phyloP scores from a whole-genome alignment of 345 rosid species.

The Alliaria petiolata region DNA sequence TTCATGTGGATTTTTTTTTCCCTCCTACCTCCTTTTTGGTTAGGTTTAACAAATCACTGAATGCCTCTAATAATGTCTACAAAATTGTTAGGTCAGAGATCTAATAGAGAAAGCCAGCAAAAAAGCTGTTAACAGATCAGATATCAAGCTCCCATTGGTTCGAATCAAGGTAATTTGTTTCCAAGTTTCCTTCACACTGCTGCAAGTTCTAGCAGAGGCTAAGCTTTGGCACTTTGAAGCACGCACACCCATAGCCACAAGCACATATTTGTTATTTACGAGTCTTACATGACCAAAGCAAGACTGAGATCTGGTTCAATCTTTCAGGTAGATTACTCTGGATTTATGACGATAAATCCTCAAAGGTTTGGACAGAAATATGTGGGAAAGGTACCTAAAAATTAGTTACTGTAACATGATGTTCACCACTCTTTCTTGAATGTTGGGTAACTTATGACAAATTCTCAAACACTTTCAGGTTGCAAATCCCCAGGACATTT shows the following conservation, averaged over 20 bases:
- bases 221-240: background rate
- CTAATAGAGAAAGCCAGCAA: constrained; percentile 74
- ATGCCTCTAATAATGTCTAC: constrained; percentile 17
- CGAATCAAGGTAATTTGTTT: constrained; percentile 70
- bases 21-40: constrained; percentile 4
- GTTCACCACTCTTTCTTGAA: constrained; percentile 3
- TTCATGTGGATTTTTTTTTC: constrained; percentile 15
- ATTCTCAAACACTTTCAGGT: constrained; percentile 46
- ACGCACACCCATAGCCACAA: background rate
- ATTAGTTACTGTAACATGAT: background rate
- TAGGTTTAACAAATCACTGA: background rate
- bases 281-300: constrained; percentile 8
- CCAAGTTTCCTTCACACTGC: background rate
- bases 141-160: constrained; percentile 77
- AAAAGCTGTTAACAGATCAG: constrained; percentile 54
- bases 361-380: constrained; percentile 98
- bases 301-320: constrained; percentile 15
- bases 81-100: constrained; percentile 54
- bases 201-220: constrained; percentile 15
- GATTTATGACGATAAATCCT: constrained; percentile 98
- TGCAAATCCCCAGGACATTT: constrained; percentile 98
- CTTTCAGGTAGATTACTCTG: constrained; percentile 92
- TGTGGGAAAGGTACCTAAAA: constrained; percentile 80
- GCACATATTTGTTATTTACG: background rate
- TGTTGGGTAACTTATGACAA: constrained; percentile 10